A percentile compares a stretch with the other conserved stretches of the same genome.
Evolutionary conservation across 2,329 filamentous ascomycete genomes (phyloP).

Genomic region (Ophiognomonia clavigignenti-juglandacearum): DNA sequence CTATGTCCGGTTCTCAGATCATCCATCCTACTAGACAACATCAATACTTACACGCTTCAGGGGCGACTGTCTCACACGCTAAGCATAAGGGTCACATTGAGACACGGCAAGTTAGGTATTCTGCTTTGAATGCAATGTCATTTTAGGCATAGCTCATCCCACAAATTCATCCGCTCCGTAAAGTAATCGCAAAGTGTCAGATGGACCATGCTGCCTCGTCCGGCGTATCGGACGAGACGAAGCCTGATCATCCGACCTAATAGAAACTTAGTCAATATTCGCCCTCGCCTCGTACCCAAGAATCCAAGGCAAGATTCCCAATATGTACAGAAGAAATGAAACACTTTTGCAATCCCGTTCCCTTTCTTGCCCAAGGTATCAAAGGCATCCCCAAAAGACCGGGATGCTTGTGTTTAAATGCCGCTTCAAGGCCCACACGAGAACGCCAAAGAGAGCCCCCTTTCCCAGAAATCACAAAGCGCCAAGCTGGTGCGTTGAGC

Average conservation of each 20-base stretch:
- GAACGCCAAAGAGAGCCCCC: not conserved
- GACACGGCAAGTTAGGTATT: no score
- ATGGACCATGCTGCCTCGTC: no score
- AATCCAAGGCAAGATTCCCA: not conserved
- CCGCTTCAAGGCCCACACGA: constrained; percentile 1
- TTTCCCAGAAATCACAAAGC: not conserved
- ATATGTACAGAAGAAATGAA: constrained; percentile 11
- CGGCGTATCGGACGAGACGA: no score
- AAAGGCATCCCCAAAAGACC: not conserved
- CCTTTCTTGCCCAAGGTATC: constrained; percentile 2
- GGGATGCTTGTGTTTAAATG: not conserved
- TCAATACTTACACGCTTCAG: no score
- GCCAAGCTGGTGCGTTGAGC: not conserved
- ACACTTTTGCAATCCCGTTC: not conserved
- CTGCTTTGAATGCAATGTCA: not conserved
- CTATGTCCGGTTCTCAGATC: no score
- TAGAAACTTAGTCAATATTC: not conserved
- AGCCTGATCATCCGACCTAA: not conserved
- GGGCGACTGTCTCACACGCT: no score
- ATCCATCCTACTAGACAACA: no score
- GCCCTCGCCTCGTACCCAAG: not conserved
- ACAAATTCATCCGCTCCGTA: not conserved
- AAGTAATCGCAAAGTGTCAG: no score
- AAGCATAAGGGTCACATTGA: no score
- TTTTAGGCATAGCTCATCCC: constrained; percentile 7